phyloP scores from a whole-genome alignment of 106 monocot species.

The Gastrodia elata region DNA sequence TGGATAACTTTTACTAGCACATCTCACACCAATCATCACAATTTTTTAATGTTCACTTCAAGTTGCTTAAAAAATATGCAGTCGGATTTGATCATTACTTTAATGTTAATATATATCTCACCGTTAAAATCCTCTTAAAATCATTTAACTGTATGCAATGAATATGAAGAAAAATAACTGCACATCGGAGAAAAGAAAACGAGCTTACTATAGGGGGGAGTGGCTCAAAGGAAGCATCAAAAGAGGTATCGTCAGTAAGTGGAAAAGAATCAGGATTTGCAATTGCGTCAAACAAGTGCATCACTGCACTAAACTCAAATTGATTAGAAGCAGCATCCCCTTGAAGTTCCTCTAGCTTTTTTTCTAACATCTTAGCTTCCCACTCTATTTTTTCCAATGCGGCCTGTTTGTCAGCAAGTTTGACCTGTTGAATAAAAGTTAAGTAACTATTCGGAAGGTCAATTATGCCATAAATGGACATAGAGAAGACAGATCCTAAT shows the following conservation, averaged over 20 bases:
- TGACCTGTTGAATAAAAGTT: slow-evolving; percentile 36
- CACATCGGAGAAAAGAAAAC: neutral
- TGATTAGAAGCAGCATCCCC: slow-evolving; percentile 35
- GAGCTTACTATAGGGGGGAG: slow-evolving; percentile 45
- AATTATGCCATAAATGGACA: neutral
- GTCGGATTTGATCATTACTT: no score
- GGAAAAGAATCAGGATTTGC: slow-evolving; percentile 25
- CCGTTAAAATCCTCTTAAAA: neutral
- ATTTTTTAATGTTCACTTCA: no score
- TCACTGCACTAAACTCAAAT: slow-evolving; percentile 46
- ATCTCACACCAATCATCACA: no score
- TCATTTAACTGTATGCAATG: neutral
- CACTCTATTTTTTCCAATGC: slow-evolving; percentile 70
- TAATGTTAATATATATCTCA: no score
- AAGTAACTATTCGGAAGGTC: neutral
- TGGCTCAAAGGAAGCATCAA: slow-evolving; percentile 35
- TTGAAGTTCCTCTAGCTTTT: slow-evolving; percentile 69
- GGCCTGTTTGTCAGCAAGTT: slow-evolving; percentile 93
- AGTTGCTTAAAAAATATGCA: no score
- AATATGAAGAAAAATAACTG: neutral
- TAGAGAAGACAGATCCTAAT: neutral
- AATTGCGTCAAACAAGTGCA: slow-evolving; percentile 54
- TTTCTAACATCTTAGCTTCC: slow-evolving; percentile 64
- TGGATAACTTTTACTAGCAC: no score
- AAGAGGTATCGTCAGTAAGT: slow-evolving; percentile 20